These are phyloP conservation scores for Kodamaea leandrae DNA, from an alignment of 805 yeast genomes.

Conservation along the genomic window DNA sequence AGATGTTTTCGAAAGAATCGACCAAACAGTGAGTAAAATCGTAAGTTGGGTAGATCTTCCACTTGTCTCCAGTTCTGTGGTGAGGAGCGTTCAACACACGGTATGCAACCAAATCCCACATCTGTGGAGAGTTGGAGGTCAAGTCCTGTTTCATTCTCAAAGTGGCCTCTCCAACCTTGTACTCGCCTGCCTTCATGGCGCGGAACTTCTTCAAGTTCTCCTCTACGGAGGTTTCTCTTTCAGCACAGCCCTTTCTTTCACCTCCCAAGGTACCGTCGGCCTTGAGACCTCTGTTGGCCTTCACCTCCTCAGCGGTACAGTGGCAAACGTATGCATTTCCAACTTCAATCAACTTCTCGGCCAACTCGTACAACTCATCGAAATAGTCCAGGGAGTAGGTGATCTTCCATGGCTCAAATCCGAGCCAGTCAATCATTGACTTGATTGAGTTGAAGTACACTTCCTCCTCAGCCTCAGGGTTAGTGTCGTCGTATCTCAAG, in stretches of 20 bases:
- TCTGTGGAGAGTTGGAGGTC: slow-evolving; percentile 89
- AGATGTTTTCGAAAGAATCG: slow-evolving; percentile 93
- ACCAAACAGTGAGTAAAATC: slow-evolving; percentile 99
- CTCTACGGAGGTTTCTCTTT: slow-evolving; percentile 69
- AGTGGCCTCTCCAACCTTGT: slow-evolving; percentile 87
- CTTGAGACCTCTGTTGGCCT: slow-evolving; percentile 83
- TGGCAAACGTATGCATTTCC: slow-evolving; percentile 90
- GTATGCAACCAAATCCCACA: slow-evolving; percentile 99
- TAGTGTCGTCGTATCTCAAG: slow-evolving; percentile 94
- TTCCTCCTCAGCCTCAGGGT: slow-evolving; percentile 98
- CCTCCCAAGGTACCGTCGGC: slow-evolving; percentile 95
- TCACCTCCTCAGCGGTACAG: slow-evolving; percentile 89
- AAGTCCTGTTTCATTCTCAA: slow-evolving; percentile 96
- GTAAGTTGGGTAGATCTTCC: slow-evolving; percentile 98
- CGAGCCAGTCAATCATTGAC: slow-evolving; percentile 89
- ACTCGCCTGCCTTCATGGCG: slow-evolving; percentile 87
- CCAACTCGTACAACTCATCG: slow-evolving; percentile 81
- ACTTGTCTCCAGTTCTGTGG: slow-evolving; percentile 93
- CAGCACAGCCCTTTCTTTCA: slow-evolving; percentile 77
- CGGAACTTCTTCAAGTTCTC: slow-evolving; percentile 79
- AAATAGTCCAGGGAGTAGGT: slow-evolving; percentile 97
- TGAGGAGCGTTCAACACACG: slow-evolving; percentile 90
- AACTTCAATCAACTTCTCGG: slow-evolving; percentile 70
- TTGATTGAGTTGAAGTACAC: slow-evolving; percentile 79
- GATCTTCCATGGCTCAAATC: slow-evolving; percentile 88